These are phyloP conservation scores for Seiridium cupressi DNA, from an alignment of 2,329 filamentous ascomycete species.

Conservation along the genomic window DNA sequence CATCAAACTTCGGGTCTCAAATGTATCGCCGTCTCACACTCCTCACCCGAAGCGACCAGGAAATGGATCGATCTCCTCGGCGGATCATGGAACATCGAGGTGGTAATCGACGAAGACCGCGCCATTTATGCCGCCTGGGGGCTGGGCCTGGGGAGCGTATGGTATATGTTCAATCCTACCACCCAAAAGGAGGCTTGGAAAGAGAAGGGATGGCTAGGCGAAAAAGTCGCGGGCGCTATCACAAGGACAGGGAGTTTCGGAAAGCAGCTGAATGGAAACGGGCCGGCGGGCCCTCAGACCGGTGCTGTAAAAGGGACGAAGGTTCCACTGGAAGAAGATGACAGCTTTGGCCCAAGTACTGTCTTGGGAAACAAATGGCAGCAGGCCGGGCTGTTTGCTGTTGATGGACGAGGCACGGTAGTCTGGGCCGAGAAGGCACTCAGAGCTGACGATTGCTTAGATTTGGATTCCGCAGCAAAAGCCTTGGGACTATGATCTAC, in stretches of 20 bases:
- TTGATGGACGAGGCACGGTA: slow-evolving; percentile 47
- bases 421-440: slow-evolving; percentile 49
- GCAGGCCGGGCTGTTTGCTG: slow-evolving; percentile 49
- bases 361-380: slow-evolving; percentile 57
- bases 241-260: slow-evolving; percentile 28
- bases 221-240: slow-evolving; percentile 46
- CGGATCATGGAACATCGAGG: slow-evolving; percentile 54
- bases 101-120: slow-evolving; percentile 56
- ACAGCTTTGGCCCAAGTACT: slow-evolving; percentile 36
- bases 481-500: slow-evolving; percentile 29
- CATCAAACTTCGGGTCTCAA: slow-evolving; percentile 42
- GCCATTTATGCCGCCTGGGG: slow-evolving; percentile 60
- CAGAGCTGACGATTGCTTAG: slow-evolving; percentile 49
- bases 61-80: slow-evolving; percentile 58
- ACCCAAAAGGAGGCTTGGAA: slow-evolving; percentile 52
- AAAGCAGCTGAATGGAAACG: background rate
- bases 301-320: slow-evolving; percentile 28
- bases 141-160: slow-evolving; percentile 47
- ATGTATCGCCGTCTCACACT: slow-evolving; percentile 60
- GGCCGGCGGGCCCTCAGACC: slow-evolving; percentile 18
- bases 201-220: slow-evolving; percentile 54
- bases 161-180: slow-evolving; percentile 53
- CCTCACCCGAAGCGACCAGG: slow-evolving; percentile 51
- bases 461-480: slow-evolving; percentile 46
- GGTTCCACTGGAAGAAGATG: slow-evolving; percentile 37